Evolutionary conservation across 1,284 basidiomycete genomes (phyloP), one percentile per base, ranked within the genome.

Genomic region (Naganishia sp.): DNA sequence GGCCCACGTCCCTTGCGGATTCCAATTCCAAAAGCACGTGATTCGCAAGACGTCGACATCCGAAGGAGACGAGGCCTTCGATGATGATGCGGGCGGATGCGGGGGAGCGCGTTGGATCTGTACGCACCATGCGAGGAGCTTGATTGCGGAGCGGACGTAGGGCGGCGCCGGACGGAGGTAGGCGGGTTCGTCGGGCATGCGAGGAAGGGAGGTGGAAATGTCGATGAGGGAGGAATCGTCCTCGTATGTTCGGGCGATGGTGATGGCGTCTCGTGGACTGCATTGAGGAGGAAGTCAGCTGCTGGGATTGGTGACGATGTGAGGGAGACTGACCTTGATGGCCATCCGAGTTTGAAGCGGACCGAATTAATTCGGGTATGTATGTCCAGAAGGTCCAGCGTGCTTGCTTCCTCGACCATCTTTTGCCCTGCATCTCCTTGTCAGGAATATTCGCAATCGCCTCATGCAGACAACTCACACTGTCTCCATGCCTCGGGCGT

Each of bases 21-120:
- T 90, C 81, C 97, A 95, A 72, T 94, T 90, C 91, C 92, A 97
- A 77, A 95, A 95, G 73, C 90, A 92, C 0, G 91, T 94, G 66
- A 96, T 85, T 25, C 90, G 86, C 28, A 93, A 18, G 18, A 49
- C 49, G 79, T 67, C 82, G 79, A 6, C 75, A 75, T 68, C 77
- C 75, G 5, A 75, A 68, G 13, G 72, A 77, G 70, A 71, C 71
- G 13, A 15, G 54, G 65, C 58, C 70, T 68, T 76, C 66, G 80
- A 77, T 70, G 83, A 74, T 71, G 81, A 75, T 70, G 74, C 72
- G 62, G 68, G 63, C 65, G 66, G 68, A 39, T 73, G 72, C 21
- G 72, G 66, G 53, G 83, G 83, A 46, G 84, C 67, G 31, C 83
- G 80, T 75, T 67, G 45, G 67, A 72, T 72, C 72, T 97, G 93